Evolutionary conservation across 164 flowering plant genomes (phyloP).

Genomic region (Akebia trifoliata): DNA sequence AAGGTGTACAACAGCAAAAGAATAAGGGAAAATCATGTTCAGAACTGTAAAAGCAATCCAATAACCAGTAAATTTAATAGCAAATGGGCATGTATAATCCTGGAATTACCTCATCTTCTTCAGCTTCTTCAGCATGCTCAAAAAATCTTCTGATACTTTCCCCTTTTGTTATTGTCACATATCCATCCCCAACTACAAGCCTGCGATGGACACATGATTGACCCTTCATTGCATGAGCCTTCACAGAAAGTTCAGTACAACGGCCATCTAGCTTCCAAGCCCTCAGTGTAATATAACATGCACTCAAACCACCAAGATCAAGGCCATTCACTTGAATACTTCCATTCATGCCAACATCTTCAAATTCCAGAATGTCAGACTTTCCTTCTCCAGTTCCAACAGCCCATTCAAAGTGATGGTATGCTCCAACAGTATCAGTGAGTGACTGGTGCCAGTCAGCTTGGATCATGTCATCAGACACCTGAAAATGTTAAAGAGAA

Average conservation of each 20-base stretch:
- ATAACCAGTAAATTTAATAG: background rate
- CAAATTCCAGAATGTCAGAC: constrained; percentile 80
- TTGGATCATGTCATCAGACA: constrained; percentile 57
- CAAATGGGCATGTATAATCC: constrained; percentile 4
- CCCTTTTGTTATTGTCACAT: constrained; percentile 76
- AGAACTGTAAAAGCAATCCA: background rate
- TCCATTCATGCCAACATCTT: constrained; percentile 85
- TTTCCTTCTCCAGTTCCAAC: constrained; percentile 95
- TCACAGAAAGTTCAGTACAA: constrained; percentile 76
- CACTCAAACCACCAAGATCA: constrained; percentile 63
- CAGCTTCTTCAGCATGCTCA: constrained; percentile 99
- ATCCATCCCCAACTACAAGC: constrained; percentile 93
- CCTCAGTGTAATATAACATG: constrained; percentile 84
- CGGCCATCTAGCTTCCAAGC: constrained; percentile 95
- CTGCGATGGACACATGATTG: constrained; percentile 93
- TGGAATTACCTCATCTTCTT: constrained; percentile 88
- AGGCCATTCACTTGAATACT: constrained; percentile 71
- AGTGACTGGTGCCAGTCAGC: constrained; percentile 94
- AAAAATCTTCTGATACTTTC: constrained; percentile 85
- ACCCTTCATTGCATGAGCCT: constrained; percentile 95
- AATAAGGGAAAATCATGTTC: background rate
- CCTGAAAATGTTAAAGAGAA: constrained; percentile 38
- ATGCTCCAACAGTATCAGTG: constrained; percentile 60
- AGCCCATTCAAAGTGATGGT: constrained; percentile 98
- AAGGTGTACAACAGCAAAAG: constrained; percentile 3